phyloP scores from a whole-genome alignment of 1,284 basidiomycete species.

The Cutaneotrichosporon cyanovorans region DNA sequence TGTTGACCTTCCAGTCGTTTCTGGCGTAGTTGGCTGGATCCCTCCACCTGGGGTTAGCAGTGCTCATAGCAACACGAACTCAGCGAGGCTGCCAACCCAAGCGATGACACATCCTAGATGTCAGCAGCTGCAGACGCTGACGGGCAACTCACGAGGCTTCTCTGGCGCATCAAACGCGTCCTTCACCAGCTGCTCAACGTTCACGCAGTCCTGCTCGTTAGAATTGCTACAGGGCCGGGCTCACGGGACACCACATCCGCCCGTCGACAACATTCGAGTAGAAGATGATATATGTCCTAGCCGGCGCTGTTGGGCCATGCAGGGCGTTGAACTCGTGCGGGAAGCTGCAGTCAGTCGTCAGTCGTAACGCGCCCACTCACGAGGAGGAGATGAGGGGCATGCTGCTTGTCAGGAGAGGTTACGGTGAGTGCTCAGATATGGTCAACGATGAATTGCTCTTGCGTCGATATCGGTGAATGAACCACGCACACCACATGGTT shows the following conservation, averaged over 20 bases:
- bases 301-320: constrained; percentile 32
- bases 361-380: background rate
- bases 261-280: constrained; percentile 44
- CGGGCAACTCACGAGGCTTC: constrained; percentile 52
- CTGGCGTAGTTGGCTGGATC: constrained; percentile 57
- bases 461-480: no score
- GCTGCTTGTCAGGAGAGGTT: background rate
- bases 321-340: constrained; percentile 40
- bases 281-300: constrained; percentile 43
- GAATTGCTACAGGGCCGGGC: constrained; percentile 10
- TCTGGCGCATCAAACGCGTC: constrained; percentile 53
- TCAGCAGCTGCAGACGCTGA: constrained; percentile 3
- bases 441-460: no score
- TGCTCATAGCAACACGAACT: constrained; percentile 49
- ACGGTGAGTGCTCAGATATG: no score
- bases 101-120: constrained; percentile 54
- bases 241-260: constrained; percentile 48
- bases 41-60: constrained; percentile 56
- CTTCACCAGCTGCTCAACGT: constrained; percentile 57
- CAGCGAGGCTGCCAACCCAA: constrained; percentile 61
- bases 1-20: constrained; percentile 56
- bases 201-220: constrained; percentile 59
- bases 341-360: constrained; percentile 21
- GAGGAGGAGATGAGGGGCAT: background rate
- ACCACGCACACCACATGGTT: no score